Base-by-base conservation (phyloP, 768 basidiomycete species). In the Trametes cubensis region DNA sequence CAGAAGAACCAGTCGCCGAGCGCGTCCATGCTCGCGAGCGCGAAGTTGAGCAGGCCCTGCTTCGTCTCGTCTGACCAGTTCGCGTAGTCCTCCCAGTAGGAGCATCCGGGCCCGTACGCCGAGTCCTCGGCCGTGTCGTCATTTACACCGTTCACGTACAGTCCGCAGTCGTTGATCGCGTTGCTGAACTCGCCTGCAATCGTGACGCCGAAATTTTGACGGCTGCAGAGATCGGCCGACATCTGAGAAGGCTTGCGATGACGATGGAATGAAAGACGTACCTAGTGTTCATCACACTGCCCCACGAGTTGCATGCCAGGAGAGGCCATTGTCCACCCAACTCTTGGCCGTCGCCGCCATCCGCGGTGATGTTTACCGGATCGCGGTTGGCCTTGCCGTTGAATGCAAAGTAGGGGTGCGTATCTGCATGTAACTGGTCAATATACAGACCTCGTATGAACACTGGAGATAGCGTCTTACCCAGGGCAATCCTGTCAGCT, bases 121-220 rank as follows among this genome's bases (percentile, higher is more conserved):
- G 67, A 67, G 8, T 69, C 58, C 14, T 28, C 67, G 21, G 52
- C 26, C 30, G 52, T 23, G 46, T 52, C 59, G 18, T 39, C 48
- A 47, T 42, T 57, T 15, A 64, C 51, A 47, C 73, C 76, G 38
- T 75, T 79, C 60, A 76, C 76, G 68, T 70, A 82, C 45, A 81
- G 74, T 7, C 85, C 88, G 67, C 90, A 90, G 58, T 84, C 80
- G 69, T 88, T 90, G 65, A 80, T 80, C 5, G 83, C 87, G 7
- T 80, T 79, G 48, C 85, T 82, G 74, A 87, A 93, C 74, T 95
- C 92, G 44, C 90, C 92, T 0, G 84, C 86, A 21, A 87, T 70
- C 6, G 85, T 85, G 15, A 93, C 74, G 8, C 93, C 93, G 67
- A 91, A 90, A 4, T 71, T 69, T 50, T 64, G 71, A 64, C 70